Evolutionary conservation across 768 basidiomycete species (phyloP), one percentile per base, ranked within the genome.

Genomic region (Leccinum ochraceum): DNA sequence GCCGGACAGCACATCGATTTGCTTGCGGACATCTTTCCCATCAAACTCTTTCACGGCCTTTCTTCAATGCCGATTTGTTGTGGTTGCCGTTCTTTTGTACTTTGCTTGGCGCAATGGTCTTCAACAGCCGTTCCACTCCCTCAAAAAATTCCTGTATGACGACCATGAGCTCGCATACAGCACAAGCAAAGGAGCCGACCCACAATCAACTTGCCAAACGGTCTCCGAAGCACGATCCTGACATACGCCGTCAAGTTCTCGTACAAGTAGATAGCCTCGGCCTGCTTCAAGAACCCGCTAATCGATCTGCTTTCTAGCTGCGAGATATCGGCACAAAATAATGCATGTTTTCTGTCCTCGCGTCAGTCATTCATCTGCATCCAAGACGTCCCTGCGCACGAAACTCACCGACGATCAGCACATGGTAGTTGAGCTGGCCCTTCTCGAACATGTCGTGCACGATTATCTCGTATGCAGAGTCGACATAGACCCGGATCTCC

Each of bases 381-480:
- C 16, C 17, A 20, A 52, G 17, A 17, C 6, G 2, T 36, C 11
- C 44, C 7, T 13, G 44, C 34, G 20, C n/a, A 9, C 22, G 9
- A 11, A 37, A 74, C 90, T 67, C 68, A 95, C 96, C 96, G 59
- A 98, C 90, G 62, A 98, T 80, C 68, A 96, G 89, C 66, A 98
- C 93, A 71, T 97, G 94, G 65, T 94, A 97, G 74, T 98, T 98
- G 56, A 98, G 82, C 70, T 96, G 94, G 0, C 94, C 95, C 75
- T 98, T 98, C 73, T 95, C 95, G 69, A 98, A 95, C 85, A 98
- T 97, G 48, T 87, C 81, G 62, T 89, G 86, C 39, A 94, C 90
- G 49, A 98, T 91, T 66, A 82, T 86, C 71, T 95, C 94, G 70
- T 98, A 97, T 1, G 92, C 89, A 5, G 79, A 76, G 68, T 98